Evolutionary conservation across 768 basidiomycete genomes (phyloP), one percentile per base, ranked within the genome.

Genomic region (Cyclocybe aegerita): DNA sequence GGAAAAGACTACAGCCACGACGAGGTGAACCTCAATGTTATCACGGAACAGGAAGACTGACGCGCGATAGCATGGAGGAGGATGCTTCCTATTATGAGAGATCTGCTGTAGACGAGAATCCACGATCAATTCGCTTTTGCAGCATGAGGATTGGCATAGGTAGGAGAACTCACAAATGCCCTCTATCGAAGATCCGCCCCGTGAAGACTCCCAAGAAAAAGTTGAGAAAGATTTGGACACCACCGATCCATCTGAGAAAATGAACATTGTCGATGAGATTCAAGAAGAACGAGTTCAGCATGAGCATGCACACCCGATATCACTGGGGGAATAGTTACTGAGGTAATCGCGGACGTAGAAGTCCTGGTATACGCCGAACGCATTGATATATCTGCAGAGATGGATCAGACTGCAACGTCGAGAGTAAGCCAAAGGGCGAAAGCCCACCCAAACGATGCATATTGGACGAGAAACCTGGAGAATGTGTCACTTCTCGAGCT

Each of bases 181-280:
- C 82, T 37, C 68, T 71, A 46, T 83, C 81, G 57, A 82, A 80
- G 7, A 73, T 48, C 32, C 68, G 63, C 10, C 82, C 82, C 2
- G 74, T 67, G 35, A 77, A 45, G 36, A 77, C 65, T 1, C 80
- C 80, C 23, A 70, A 63, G 4, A 72, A 66, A 50, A 82, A 76
- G 6, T 76, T 70, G 14, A 82, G 59, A 50, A 77, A 78, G 12
- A 78, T 68, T 54, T 85, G 81, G 0, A 70, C 60, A 3, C 80
- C 78, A 6, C 82, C 83, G 36, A 84, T 75, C 74, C 74, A 75
- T 29, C 73, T 75, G 33, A 23, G 45, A 14, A 33, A 29, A 11
- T 7, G 17, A 31, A 8, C 23, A 4, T 29, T 7, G n/a, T 14
- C 9, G 23, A 16, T 32, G 1, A 40, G 9, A 41, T 12, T 9